Base-by-base conservation (phyloP, 768 basidiomycete species). In the Mycena albidolilacea region DNA sequence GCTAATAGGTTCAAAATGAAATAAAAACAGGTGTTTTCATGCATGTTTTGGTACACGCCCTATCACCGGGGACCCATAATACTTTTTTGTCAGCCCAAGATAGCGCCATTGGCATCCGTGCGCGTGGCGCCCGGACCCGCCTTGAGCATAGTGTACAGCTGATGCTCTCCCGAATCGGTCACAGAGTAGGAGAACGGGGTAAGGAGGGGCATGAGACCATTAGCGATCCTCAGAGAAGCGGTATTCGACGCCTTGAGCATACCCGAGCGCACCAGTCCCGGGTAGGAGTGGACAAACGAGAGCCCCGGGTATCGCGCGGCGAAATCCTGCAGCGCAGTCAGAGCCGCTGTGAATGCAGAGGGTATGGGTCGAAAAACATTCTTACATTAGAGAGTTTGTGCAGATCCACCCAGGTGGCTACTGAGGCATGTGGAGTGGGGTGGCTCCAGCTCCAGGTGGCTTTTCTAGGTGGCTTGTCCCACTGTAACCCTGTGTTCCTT, bases 241-340 rank as follows among this genome's bases (percentile, higher is more conserved):
- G 5, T 58, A 38, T 71, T 39, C 10, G 70, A 44, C 35, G 70
- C 10, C 8, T 44, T 52, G 41, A 50, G 15, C 17, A 71, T 54
- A 7, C 64, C 57, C 3, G 70, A 59, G 19, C 48, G 60, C 14
- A 71, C 64, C 3, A 7, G 15, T 41, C 70, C 70, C 19, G 85
- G 85, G 57, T 70, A 75, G 5, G 80, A 67, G 67, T 86, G 85
- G 38, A 82, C 81, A 75, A 87, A 85, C 1, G 82, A 75, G 7
- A 86, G 44, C 0, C 71, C 72, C 1, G 83, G 84, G 21, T 83
- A 65, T 7, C 69, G 77, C 19, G 70, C 75, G 0, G 84, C 77
- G 58, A 82, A 84, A 52, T 77, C 76, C 85, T 85, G 57, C 35
- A 5, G 7, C n/a, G 21, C 5, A 37, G 21, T 52, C 50, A 55